Base-by-base conservation (phyloP, 495 filamentous ascomycete genomes). In the Aspergillus sparsus region DNA sequence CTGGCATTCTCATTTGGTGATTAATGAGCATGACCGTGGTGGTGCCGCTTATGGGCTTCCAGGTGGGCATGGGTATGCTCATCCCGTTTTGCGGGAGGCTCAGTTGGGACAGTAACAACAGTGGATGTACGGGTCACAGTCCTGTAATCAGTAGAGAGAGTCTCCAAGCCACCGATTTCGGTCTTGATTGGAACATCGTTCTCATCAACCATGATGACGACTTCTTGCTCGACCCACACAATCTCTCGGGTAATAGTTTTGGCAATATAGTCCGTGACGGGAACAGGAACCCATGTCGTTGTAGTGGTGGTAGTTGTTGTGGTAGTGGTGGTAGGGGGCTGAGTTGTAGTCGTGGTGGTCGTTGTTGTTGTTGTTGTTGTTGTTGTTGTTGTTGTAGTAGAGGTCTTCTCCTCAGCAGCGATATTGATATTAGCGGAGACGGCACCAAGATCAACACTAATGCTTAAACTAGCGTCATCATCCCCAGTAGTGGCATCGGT, bases 171-270 rank as follows among this genome's bases (percentile, higher is more conserved):
- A 7, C 68, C 71, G 35, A 64, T 68, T 36, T 47, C 63, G 7
- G 75, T 77, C 32, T 64, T 54, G 41, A 67, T 57, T 0, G 69
- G 66, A 12, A 47, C 32, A 10, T 70, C 68, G 7, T 71, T 50
- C 1, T 49, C 66, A 50, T 75, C 69, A n/a, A 74, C 60, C 37
- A 72, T 31, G 55, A 80, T 64, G n/a, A 68, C 50, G n/a, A 80
- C 61, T 21, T 78, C 67, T 21, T 70, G 68, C 44, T 73, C 63
- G 31, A 78, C 49, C 44, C 71, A 74, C 21, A 80, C 61, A n/a
- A 74, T 62, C 42, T 74, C 71, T 37, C 77, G 67, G 0, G 66
- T 68, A 39, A 74, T 50, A 9, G 61, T 58, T n/a, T 68, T 68
- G 35, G 68, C 11, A 12, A 66, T 53, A 13, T 66, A 67, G 8